Base-by-base conservation (phyloP, 352 stramenopile species). In the Pythium brachiatum region DNA sequence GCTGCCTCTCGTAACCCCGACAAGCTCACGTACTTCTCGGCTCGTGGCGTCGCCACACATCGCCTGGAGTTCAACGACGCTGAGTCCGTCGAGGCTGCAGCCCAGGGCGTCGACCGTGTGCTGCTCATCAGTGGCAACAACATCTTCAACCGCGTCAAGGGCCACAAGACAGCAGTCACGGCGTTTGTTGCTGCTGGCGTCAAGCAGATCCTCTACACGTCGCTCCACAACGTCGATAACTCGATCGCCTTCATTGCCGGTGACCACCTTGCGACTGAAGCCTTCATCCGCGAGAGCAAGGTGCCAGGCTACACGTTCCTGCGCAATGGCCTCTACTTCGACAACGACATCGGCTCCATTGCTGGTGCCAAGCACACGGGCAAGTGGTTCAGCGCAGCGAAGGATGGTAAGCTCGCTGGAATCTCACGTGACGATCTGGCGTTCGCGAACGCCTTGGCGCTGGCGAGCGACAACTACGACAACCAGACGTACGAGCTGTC, bases 121-220 rank as follows among this genome's bases (percentile, higher is more conserved):
- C 46, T 70, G 16, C 12, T 70, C 6, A 66, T 70, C 44, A 70
- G 64, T 26, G 23, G 8, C 11, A 25, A 57, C 29, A n/a, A 62
- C 52, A 26, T 62, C 23, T 53, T 54, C 31, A 15, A 16, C 0
- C 57, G 53, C 18, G 2, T 55, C 0, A 2, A 34, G 0, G 44
- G 43, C 27, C 53, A 70, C 51, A 58, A 58, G 43, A 46, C 25
- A 0, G 57, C 64, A 0, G 27, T 70, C 36, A 47, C 29, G 20
- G 64, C 38, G 20, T 21, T 70, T 0, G 64, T 60, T 13, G 23
- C 31, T 3, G 57, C 52, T 0, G 64, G 64, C 23, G 64, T 70
- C 25, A 53, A 63, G 64, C 57, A 70, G 26, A 63, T 70, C 46
- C 16, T 66, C 18, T 70, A 62, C 64, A 70, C 64, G 32, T 70